Base-by-base conservation (phyloP, 352 stramenopile species). In the Phytophthora rubi region DNA sequence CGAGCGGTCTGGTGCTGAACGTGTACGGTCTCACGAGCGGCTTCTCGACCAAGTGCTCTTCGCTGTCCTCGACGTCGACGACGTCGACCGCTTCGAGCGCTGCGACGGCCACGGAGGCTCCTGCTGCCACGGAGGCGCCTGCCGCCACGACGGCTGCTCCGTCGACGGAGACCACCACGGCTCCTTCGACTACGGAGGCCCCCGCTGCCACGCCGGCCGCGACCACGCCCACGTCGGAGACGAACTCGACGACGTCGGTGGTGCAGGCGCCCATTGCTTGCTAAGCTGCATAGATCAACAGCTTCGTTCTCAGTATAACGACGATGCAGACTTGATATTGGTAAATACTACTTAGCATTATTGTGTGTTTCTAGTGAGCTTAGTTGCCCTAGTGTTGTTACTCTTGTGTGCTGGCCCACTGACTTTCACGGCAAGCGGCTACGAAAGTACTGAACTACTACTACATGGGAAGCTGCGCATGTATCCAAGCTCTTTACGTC, bases 1-100 rank as follows among this genome's bases (percentile, higher is more conserved):
- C 66, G 53, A 78, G 71, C 59, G 71, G 71, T n/a, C 57, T 72
- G 12, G 57, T 68, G 52, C 21, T 74, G 49, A 79, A 79, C 63
- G 68, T 79, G 59, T 56, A 65, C 21, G 59, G 68, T 2, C 49
- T 77, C 49, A 39, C 39, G 12, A 76, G 52, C 63, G 55, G 59
- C 9, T 80, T 80, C 69, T 69, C 59, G n/a, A 1, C 0, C 35
- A 61, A 65, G 56, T 79, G 69, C 54, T 55, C 63, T 28, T 68
- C 69, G 62, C 10, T 58, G 47, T 57, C 63, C 10, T 53, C 66
- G 30, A 48, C 53, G 54, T 26, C 64, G 18, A 39, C 33, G 7
- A 12, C 8, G 8, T 65, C 63, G 18, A 37, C 48, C 6, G 48
- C 61, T 1, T 60, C 56, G 10, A 47, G 39, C 39, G 42, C 55